Percentiles rank a stretch among this genome's conserved stretches.
Evolutionary conservation across 2,329 filamentous ascomycete species (phyloP).

Genomic region (Ceratocystis eucalypticola): DNA sequence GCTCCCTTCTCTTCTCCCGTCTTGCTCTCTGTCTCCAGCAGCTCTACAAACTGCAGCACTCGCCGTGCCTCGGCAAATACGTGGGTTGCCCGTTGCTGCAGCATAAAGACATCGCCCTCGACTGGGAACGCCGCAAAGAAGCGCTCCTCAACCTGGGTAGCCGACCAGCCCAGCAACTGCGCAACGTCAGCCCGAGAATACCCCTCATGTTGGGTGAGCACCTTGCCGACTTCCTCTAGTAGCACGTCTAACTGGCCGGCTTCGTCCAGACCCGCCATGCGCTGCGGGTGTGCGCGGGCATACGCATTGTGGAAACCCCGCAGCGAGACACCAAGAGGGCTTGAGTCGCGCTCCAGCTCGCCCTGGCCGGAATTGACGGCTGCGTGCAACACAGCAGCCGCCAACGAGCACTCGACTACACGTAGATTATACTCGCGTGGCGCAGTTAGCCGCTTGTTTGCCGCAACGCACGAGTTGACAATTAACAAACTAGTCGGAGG

Average conservation of each 20-base stretch:
- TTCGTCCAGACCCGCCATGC: constrained; percentile 26
- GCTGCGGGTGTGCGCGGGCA: constrained; percentile 40
- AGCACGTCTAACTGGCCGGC: constrained; percentile 21
- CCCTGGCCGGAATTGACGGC: constrained; percentile 34
- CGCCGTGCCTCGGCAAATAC: constrained; percentile 82
- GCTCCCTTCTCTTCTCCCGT: constrained; percentile 21
- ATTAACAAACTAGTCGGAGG: constrained; percentile 85
- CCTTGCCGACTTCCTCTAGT: constrained; percentile 35
- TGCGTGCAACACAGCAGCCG: constrained; percentile 55
- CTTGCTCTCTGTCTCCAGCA: constrained; percentile 41
- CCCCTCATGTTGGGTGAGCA: constrained; percentile 64
- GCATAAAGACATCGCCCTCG: constrained; percentile 72
- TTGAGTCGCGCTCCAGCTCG: constrained; percentile 59
- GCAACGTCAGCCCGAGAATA: constrained; percentile 84
- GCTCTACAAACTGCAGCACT: constrained; percentile 67
- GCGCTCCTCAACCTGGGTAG: constrained; percentile 49
- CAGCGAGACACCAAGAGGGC: constrained; percentile 69
- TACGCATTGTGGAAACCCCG: constrained; percentile 78
- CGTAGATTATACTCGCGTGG: constrained; percentile 93
- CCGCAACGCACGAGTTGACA: constrained; percentile 83
- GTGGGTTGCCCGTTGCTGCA: constrained; percentile 77
- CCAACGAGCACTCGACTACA: constrained; percentile 88
- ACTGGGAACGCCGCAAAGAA: constrained; percentile 86
- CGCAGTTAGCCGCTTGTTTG: constrained; percentile 88
- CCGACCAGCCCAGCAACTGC: constrained; percentile 51